Base-by-base conservation (phyloP, 495 filamentous ascomycete genomes). In the Trypethelium eluteriae region DNA sequence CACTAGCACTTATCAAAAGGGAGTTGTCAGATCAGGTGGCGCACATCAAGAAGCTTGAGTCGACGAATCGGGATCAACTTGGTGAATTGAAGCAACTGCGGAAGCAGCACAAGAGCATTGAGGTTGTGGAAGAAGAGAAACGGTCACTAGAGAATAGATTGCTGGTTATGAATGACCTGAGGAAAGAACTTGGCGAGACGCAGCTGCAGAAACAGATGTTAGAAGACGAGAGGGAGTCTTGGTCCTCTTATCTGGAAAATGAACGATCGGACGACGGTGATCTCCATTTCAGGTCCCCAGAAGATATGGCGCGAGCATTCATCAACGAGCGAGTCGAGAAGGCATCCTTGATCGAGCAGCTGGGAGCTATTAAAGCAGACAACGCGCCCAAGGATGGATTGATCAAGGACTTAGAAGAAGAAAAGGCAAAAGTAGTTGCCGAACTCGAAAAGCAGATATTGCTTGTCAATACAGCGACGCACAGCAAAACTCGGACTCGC, bases 71-170 rank as follows among this genome's bases (percentile, higher is more conserved):
- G 39, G 89, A 95, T 62, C 93, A 96, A 71, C 74, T 79, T n/a
- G 75, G 82, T 7, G 93, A 99, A 72, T 76, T 98, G 4, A 90
- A 89, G 63, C 86, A 90, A 66, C 81, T 93, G 49, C 85, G 91
- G 16, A 88, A 91, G 72, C 74, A 87, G 25, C 86, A 90, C 71
- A 93, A 90, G 75, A 90, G 88, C 44, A 86, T 96, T 3, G 92
- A 96, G 69, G 83, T 98, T n/a, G 87, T 97, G 0, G 93, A 98
- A 71, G 94, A 99, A 73, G 91, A 99, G 78, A 98, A 98, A 79
- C 83, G 89, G 68, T 84, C 85, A 0, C 79, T 99, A 63, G 88
- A 96, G 74, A 85, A 85, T 62, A 89, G 85, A 70, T 70, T 99
- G 38, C 84, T 89, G 67, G 77, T 89, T 36, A 88, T 94, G 81